Evolutionary conservation across 31 red algal genomes (phyloP).

Genomic region (Asparagopsis taxiformis): DNA sequence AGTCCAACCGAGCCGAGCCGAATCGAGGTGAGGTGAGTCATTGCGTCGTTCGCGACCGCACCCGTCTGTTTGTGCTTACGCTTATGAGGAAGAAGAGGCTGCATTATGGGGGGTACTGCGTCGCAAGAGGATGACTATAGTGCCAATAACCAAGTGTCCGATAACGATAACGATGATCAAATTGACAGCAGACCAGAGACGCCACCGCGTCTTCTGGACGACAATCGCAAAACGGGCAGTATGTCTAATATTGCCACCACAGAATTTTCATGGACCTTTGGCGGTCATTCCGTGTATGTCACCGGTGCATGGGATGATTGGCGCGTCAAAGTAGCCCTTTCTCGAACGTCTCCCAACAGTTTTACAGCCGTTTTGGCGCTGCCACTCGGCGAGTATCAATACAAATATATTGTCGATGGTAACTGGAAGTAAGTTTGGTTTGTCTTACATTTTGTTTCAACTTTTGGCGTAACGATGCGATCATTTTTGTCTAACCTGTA

Average conservation of each 20-base stretch:
- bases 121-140: slow-evolving; percentile 64
- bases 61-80: background rate
- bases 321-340: slow-evolving; percentile 37
- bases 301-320: slow-evolving; percentile 74
- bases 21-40: too few relatives aligned
- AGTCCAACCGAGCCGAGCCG: too few relatives aligned
- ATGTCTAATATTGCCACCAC: slow-evolving; percentile 30
- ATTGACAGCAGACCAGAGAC: slow-evolving; percentile 18
- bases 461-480: background rate
- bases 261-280: slow-evolving; percentile 62
- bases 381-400: slow-evolving; percentile 68
- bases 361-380: slow-evolving; percentile 58
- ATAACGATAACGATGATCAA: slow-evolving; percentile 28
- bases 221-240: background rate
- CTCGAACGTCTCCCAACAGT: slow-evolving; percentile 31
- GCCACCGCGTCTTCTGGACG: background rate
- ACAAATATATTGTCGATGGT: slow-evolving; percentile 85
- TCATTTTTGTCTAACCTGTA: slow-evolving; percentile 1
- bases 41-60: background rate
- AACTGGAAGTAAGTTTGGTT: slow-evolving; percentile 52
- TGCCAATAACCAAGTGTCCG: background rate
- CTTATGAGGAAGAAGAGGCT: slow-evolving; percentile 27
- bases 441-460: background rate
- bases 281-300: slow-evolving; percentile 62
- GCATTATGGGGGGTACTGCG: slow-evolving; percentile 60